phyloP scores from a whole-genome alignment of 441 rosid species.

The Flueggea neowawraea region DNA sequence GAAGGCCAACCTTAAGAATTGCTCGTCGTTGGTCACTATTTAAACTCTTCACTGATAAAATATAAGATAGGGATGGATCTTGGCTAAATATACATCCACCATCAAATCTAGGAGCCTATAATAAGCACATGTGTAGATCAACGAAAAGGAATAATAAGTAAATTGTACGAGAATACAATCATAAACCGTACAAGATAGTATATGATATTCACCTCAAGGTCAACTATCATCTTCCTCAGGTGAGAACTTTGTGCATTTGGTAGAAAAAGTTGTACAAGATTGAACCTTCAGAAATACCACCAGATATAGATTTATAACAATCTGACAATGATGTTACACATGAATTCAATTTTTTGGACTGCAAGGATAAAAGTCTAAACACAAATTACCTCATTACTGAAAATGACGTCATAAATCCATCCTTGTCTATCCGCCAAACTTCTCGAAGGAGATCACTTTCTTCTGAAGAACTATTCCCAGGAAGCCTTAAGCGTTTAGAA shows the following conservation, averaged over 20 bases:
- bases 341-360: not conserved
- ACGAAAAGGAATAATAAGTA: not conserved
- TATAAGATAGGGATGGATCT: constrained; percentile 96
- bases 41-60: constrained; percentile 85
- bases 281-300: constrained; percentile 59
- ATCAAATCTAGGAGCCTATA: constrained; percentile 94
- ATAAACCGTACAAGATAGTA: constrained; percentile 1
- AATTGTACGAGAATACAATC: constrained; percentile 8
- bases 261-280: constrained; percentile 79
- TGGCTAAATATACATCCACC: constrained; percentile 89
- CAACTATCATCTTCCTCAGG: constrained; percentile 84
- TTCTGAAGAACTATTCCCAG: constrained; percentile 49
- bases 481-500: constrained; percentile 79
- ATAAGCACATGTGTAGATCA: constrained; percentile 11
- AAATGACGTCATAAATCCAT: constrained; percentile 75
- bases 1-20: constrained; percentile 72
- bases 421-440: constrained; percentile 87
- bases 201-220: constrained; percentile 70
- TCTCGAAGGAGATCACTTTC: constrained; percentile 46
- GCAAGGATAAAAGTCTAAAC: constrained; percentile 8
- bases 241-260: constrained; percentile 59
- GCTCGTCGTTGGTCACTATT: constrained; percentile 98
- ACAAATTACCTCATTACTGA: constrained; percentile 73
- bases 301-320: constrained; percentile 10
- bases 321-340: constrained; percentile 1